These are phyloP conservation scores for Populus nigra DNA, from an alignment of 345 rosid species.

Conservation along the genomic window DNA sequence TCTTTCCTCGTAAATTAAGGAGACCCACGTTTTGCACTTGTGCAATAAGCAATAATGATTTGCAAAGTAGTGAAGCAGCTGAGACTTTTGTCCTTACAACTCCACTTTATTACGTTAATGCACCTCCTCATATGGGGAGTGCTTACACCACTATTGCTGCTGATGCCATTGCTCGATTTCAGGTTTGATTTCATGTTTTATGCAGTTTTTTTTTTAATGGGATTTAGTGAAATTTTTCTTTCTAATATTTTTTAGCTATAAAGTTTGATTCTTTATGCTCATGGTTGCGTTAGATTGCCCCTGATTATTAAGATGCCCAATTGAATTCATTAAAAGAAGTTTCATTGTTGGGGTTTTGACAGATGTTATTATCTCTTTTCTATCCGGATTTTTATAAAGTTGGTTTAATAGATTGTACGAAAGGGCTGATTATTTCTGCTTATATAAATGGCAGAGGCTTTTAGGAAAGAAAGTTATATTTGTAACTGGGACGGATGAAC, in stretches of 20 bases:
- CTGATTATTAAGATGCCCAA: too few species aligned
- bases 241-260: neutral
- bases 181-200: conserved; percentile 38
- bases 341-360: too few species aligned
- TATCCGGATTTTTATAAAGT: neutral
- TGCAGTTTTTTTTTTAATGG: neutral
- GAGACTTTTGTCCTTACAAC: conserved; percentile 78
- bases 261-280: neutral
- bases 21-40: conserved; percentile 47
- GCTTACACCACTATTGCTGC: conserved; percentile 98
- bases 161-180: conserved; percentile 90
- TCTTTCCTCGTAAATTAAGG: conserved; percentile 27
- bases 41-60: conserved; percentile 19
- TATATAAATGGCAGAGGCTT: conserved; percentile 69
- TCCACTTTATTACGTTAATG: conserved; percentile 96
- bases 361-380: neutral
- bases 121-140: conserved; percentile 99
- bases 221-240: neutral
- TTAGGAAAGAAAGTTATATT: conserved; percentile 75
- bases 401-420: neutral
- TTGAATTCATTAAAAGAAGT: too few species aligned
- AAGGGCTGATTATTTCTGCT: conserved; percentile 11
- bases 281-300: too few species aligned
- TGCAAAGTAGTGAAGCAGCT: conserved; percentile 8
- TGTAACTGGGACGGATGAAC: conserved; percentile 90